Conservation (phyloP, 257 asterid genomes). For the Penstemon barbatus region DNA sequence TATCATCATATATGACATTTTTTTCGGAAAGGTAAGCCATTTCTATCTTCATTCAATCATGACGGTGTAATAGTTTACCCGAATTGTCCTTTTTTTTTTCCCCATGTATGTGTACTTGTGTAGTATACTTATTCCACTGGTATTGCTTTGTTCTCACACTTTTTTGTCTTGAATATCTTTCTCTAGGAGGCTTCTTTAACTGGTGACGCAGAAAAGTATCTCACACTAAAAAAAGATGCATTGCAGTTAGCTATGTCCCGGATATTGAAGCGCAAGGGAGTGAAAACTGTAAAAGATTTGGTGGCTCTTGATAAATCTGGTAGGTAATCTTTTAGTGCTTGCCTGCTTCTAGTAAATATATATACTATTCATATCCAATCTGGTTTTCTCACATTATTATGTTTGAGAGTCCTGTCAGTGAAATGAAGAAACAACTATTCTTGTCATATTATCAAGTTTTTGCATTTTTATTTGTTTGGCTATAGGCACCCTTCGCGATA, state of each 20-base stretch:
- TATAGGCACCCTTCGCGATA: neutral
- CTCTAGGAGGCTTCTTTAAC: constrained; percentile 53
- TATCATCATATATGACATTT: constrained; percentile 70
- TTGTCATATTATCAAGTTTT: neutral
- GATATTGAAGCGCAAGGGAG: constrained; percentile 52
- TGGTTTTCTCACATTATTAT: neutral
- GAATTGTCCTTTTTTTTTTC: neutral
- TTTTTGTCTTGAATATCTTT: constrained; percentile 17
- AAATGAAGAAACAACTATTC: neutral
- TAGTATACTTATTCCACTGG: neutral
- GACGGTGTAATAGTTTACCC: neutral
- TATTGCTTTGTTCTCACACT: constrained; percentile 23
- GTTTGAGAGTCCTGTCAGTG: neutral
- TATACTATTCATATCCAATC: neutral
- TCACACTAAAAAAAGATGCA: constrained; percentile 55
- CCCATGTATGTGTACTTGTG: neutral
- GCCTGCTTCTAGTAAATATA: constrained; percentile 15
- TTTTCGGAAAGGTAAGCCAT: constrained; percentile 72
- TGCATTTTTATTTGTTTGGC: neutral
- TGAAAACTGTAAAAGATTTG: constrained; percentile 59
- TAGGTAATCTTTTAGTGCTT: constrained; percentile 25
- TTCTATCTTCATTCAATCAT: neutral
- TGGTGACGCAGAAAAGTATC: constrained; percentile 90
- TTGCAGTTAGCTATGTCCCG: constrained; percentile 58
- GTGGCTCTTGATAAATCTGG: constrained; percentile 62